Evolutionary conservation across 495 filamentous ascomycete genomes (phyloP), one percentile per base, ranked within the genome.

Genomic region (Sphaerosporella brunnea): DNA sequence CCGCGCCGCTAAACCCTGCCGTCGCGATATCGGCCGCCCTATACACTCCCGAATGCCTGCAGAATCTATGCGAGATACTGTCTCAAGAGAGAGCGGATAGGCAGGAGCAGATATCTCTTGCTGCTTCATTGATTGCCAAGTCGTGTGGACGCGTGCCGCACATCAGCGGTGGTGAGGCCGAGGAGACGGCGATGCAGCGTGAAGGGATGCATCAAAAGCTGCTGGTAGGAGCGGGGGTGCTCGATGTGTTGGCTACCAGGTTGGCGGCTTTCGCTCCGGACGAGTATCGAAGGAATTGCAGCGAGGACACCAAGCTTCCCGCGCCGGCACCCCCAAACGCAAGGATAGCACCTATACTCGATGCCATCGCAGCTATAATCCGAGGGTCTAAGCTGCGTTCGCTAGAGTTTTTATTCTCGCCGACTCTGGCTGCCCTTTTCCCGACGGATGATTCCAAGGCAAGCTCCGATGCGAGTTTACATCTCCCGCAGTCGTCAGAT

Each of bases 291-390:
- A 66, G 69, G 41, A 76, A 42, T 66, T 66, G 16, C 44, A 71
- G 15, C 54, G 59, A 37, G 62, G 64, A 53, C 19, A 26, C 23
- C 20, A 63, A 64, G 42, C 69, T 70, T 45, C 74, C 70, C 21
- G 63, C 65, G 8, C 71, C 78, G 34, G 73, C 82, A 4, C 73
- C 77, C 1, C 64, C 63, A 23, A 66, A 67, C 8, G 69, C 70
- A n/a, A 70, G 73, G 25, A 63, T 93, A 36, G 70, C 77, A 4
- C 69, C 75, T 23, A 72, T 92, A 37, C 64, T 97, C n/a, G 80
- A 85, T 48, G 83, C 87, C 1, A 74, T 92, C 36, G 74, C 77
- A 9, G 71, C 75, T 34, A 86, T 96, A 36, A 74, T 94, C 47
- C 70, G 77, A 35, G 73, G 80, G 51, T 95, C 90, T 0, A 79